These are phyloP conservation scores for Pleodorina starrii DNA, from an alignment of 139 green algal genomes.

Conservation along the genomic window DNA sequence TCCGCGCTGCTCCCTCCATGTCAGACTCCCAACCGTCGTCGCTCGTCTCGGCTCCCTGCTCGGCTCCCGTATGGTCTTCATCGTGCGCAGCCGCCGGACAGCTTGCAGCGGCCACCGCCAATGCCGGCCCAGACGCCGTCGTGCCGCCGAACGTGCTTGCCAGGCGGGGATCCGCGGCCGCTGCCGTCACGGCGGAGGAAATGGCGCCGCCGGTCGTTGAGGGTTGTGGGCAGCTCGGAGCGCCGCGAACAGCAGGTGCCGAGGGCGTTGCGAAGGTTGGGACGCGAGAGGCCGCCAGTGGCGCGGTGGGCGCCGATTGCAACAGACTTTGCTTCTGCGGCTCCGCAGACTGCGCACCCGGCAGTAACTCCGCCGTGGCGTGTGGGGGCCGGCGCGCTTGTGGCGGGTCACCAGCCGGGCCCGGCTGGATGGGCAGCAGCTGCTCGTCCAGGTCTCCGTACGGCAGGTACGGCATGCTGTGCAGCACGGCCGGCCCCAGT, in stretches of 20 bases:
- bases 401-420: not conserved
- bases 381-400: not conserved
- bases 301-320: not conserved
- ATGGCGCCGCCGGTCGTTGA: not conserved
- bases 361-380: not conserved
- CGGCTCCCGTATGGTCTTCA: not conserved
- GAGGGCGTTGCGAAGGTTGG: conserved; percentile 39
- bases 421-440: not conserved
- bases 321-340: too few species aligned
- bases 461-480: conserved; percentile 4
- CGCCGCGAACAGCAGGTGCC: not conserved
- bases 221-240: too few species aligned
- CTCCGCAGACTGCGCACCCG: too few species aligned
- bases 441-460: conserved; percentile 28
- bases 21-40: conserved; percentile 1
- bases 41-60: not conserved
- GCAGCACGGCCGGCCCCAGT: not conserved
- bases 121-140: not conserved
- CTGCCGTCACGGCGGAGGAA: not conserved
- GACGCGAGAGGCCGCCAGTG: not conserved
- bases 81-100: not conserved
- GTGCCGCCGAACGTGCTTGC: not conserved
- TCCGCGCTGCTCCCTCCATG: not conserved
- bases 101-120: not conserved
- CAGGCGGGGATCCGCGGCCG: not conserved